Evolutionary conservation across 2,329 filamentous ascomycete species (phyloP).

Genomic region (Camillea tinctor): DNA sequence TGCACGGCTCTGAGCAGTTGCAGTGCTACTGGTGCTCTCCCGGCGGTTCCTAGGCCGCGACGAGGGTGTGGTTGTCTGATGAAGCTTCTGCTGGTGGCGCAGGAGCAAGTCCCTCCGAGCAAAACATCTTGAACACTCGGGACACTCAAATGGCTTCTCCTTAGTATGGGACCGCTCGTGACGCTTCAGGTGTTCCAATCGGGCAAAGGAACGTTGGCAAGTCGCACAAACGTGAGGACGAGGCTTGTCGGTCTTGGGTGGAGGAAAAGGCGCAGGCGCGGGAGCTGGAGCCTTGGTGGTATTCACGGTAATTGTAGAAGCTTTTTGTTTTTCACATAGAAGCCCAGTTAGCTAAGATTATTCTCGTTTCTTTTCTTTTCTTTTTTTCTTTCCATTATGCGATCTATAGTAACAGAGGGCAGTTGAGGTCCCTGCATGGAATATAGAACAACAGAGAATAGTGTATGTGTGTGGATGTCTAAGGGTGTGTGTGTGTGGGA

Average conservation of each 20-base stretch:
- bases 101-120: slow-evolving; percentile 88
- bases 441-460: too few species aligned
- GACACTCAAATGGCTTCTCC: slow-evolving; percentile 97
- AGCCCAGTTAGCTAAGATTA: slow-evolving; percentile 5
- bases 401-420: background rate
- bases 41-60: slow-evolving; percentile 83
- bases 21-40: slow-evolving; percentile 79
- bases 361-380: too few species aligned
- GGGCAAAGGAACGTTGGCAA: slow-evolving; percentile 88
- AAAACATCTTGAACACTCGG: slow-evolving; percentile 92
- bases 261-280: slow-evolving; percentile 54
- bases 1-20: slow-evolving; percentile 67
- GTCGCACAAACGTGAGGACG: slow-evolving; percentile 91
- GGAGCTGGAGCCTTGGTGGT: slow-evolving; percentile 25
- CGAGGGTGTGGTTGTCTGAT: slow-evolving; percentile 86
- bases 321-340: slow-evolving; percentile 18
- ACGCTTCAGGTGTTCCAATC: slow-evolving; percentile 93
- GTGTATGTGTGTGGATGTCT: background rate
- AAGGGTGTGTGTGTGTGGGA: slow-evolving; percentile 2
- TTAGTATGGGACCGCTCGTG: slow-evolving; percentile 74
- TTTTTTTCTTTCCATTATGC: background rate
- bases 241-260: slow-evolving; percentile 95
- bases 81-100: slow-evolving; percentile 96
- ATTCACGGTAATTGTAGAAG: slow-evolving; percentile 41
- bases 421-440: background rate